A percentile compares a stretch with the other conserved stretches of the same genome.
phyloP scores from a whole-genome alignment of 768 basidiomycete species.

The Nidularia sp. region DNA sequence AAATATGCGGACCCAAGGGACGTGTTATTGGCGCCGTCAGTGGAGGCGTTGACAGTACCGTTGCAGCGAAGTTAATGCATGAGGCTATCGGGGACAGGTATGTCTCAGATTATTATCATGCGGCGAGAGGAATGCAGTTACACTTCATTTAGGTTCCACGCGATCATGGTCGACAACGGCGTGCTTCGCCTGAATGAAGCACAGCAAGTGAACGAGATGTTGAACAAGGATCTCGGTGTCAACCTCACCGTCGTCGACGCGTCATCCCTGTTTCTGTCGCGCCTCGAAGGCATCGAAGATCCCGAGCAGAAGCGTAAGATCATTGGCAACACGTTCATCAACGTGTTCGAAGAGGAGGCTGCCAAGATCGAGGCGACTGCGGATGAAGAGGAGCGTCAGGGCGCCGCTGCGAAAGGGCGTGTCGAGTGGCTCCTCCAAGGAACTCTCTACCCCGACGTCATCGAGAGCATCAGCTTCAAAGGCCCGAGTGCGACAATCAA shows the following conservation, averaged over 20 bases:
- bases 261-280: conserved; percentile 86
- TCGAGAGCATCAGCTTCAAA: conserved; percentile 99
- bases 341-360: conserved; percentile 95
- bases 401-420: conserved; percentile 74
- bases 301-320: conserved; percentile 97
- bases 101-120: conserved; percentile 9
- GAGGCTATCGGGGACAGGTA: conserved; percentile 98
- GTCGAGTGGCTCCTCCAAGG: conserved; percentile 98
- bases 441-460: conserved; percentile 97
- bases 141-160: conserved; percentile 73
- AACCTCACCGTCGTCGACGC: conserved; percentile 96
- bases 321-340: conserved; percentile 98
- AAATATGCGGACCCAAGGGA: conserved; percentile 91
- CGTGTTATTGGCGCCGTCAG: conserved; percentile 98
- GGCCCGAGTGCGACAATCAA: conserved; percentile 99
- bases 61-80: conserved; percentile 99
- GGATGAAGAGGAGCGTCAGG: conserved; percentile 66
- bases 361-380: conserved; percentile 80
- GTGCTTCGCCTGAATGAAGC: conserved; percentile 92
- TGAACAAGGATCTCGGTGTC: conserved; percentile 89
- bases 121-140: conserved; percentile 2
- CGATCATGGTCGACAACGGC: conserved; percentile 99
- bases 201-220: conserved; percentile 87
- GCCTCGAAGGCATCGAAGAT: conserved; percentile 89
- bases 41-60: conserved; percentile 96